phyloP scores from a whole-genome alignment of 257 asterid species.

The Solanum clarkiae region DNA sequence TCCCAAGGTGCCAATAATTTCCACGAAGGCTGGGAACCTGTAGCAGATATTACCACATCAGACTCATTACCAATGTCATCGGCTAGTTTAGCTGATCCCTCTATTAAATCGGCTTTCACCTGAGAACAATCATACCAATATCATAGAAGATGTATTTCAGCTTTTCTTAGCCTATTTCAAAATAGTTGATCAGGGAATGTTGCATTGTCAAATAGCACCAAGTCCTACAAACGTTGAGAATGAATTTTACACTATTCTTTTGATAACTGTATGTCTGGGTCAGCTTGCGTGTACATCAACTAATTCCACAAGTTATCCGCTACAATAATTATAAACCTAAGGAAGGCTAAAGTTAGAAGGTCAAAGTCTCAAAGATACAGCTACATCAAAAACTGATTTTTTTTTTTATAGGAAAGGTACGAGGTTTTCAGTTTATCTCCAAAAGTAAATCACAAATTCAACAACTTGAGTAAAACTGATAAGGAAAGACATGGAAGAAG shows the following conservation, averaged over 20 bases:
- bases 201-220: neutral
- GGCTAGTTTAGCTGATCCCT: conserved; percentile 60
- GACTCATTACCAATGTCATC: conserved; percentile 80
- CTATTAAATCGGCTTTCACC: conserved; percentile 91
- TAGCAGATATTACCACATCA: conserved; percentile 86
- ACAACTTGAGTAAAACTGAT: neutral
- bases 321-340: neutral
- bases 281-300: neutral
- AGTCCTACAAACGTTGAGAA: neutral
- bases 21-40: conserved; percentile 68
- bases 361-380: neutral
- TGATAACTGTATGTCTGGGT: neutral
- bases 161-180: neutral
- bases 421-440: neutral
- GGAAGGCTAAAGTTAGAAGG: neutral
- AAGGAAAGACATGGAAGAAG: neutral
- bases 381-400: neutral
- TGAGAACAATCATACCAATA: conserved; percentile 6
- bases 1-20: conserved; percentile 78
- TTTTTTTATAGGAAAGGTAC: neutral
- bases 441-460: neutral
- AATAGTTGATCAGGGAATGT: neutral
- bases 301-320: neutral
- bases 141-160: neutral
- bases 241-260: neutral